Evolutionary conservation across 1,139 yeast species (phyloP).

Genomic region (Schizosaccharomyces versatilis): DNA sequence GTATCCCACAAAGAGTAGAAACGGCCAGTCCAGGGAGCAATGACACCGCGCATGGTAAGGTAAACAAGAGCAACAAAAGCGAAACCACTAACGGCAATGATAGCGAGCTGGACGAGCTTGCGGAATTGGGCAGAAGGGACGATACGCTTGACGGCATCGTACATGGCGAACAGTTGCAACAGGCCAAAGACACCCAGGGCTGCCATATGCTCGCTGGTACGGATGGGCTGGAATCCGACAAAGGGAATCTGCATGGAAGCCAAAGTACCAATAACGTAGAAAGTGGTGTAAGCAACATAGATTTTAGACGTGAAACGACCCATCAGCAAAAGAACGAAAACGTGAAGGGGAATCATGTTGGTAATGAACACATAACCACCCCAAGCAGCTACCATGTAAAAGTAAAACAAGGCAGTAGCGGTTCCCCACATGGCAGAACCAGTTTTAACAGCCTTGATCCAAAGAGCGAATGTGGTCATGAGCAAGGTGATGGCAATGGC

Average conservation of each 20-base stretch:
- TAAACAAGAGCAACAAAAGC: slow-evolving; percentile 59
- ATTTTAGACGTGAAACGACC: slow-evolving; percentile 72
- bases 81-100: slow-evolving; percentile 41
- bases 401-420: slow-evolving; percentile 68
- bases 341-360: slow-evolving; percentile 87
- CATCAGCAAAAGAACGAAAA: slow-evolving; percentile 74
- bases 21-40: slow-evolving; percentile 99
- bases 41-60: slow-evolving; percentile 51
- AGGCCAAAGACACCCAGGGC: slow-evolving; percentile 94
- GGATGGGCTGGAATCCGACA: slow-evolving; percentile 88
- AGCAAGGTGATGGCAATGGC: slow-evolving; percentile 92
- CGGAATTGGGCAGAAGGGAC: slow-evolving; percentile 58
- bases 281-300: slow-evolving; percentile 81
- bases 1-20: slow-evolving; percentile 98
- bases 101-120: slow-evolving; percentile 37
- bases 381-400: slow-evolving; percentile 99
- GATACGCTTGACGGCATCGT: slow-evolving; percentile 55
- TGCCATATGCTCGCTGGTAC: slow-evolving; percentile 96
- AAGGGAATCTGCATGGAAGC: slow-evolving; percentile 99
- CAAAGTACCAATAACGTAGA: slow-evolving; percentile 90
- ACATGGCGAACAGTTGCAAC: slow-evolving; percentile 72
- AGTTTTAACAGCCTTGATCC: slow-evolving; percentile 82
- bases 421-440: slow-evolving; percentile 79
- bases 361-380: slow-evolving; percentile 90
- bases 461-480: slow-evolving; percentile 84